Percentiles rank a stretch among this genome's conserved stretches.
These are phyloP conservation scores for Acanthamoeba healyi DNA, from an alignment of 208 protist genomes.

Conservation along the genomic window DNA sequence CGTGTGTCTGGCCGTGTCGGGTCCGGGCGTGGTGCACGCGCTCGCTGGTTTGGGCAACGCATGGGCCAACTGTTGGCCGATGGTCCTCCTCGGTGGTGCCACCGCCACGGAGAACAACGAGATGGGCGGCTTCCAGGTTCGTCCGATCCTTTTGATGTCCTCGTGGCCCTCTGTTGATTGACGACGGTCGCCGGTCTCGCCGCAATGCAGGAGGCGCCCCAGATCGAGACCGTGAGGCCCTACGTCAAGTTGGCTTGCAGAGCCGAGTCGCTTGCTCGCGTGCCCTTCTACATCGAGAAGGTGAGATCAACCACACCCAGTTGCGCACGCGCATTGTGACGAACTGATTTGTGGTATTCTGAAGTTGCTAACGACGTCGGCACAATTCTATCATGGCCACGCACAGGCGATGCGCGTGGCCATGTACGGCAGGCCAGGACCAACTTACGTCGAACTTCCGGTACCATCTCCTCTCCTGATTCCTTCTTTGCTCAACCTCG, in stretches of 20 bases:
- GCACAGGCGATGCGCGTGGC: constrained; percentile 56
- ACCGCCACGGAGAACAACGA: constrained; percentile 37
- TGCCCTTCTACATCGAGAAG: constrained; percentile 71
- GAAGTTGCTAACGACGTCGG: no score
- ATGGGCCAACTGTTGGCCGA: constrained; percentile 81
- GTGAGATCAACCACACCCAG: background rate
- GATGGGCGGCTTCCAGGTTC: constrained; percentile 78
- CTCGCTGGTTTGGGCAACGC: constrained; percentile 78
- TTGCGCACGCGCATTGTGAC: background rate
- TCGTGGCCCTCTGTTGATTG: no score
- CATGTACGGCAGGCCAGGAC: constrained; percentile 76
- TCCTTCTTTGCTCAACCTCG: background rate
- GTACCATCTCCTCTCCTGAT: background rate
- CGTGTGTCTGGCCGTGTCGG: constrained; percentile 55
- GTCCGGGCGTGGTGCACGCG: constrained; percentile 78
- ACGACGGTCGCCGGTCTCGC: background rate
- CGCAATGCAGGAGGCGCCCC: constrained; percentile 45
- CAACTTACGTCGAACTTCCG: constrained; percentile 78
- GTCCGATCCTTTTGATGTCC: background rate
- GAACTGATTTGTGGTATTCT: background rate
- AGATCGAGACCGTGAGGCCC: constrained; percentile 66
- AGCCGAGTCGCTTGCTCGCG: constrained; percentile 29
- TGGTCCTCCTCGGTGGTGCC: constrained; percentile 77
- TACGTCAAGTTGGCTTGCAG: constrained; percentile 63
- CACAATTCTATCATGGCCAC: no score